These are phyloP conservation scores for Collybia mongolica DNA, from an alignment of 768 basidiomycete genomes.

Conservation along the genomic window DNA sequence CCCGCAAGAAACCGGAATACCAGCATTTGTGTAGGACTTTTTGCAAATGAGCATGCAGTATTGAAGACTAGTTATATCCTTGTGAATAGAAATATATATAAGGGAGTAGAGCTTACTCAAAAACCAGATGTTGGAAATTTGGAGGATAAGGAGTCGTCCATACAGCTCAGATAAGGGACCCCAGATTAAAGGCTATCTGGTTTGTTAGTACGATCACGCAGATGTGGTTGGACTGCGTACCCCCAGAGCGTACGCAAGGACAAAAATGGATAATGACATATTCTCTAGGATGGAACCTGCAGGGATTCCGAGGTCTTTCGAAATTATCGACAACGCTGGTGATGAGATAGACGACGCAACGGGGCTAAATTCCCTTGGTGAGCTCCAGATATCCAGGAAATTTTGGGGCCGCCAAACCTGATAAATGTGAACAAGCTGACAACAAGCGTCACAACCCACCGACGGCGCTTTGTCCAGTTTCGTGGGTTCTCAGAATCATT, in stretches of 20 bases:
- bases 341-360: slow-evolving; percentile 32
- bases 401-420: slow-evolving; percentile 17
- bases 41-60: slow-evolving; percentile 48
- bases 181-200: slow-evolving; percentile 31
- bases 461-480: slow-evolving; percentile 44
- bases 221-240: slow-evolving; percentile 14
- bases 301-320: slow-evolving; percentile 21
- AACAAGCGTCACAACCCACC: slow-evolving; percentile 49
- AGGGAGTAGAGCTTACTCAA: slow-evolving; percentile 36
- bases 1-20: slow-evolving; percentile 64
- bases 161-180: slow-evolving; percentile 38
- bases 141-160: slow-evolving; percentile 47
- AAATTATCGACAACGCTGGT: slow-evolving; percentile 25
- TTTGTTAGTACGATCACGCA: background rate
- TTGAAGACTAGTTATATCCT: slow-evolving; percentile 39
- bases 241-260: slow-evolving; percentile 37
- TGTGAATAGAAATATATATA: background rate
- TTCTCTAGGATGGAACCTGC: slow-evolving; percentile 32
- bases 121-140: slow-evolving; percentile 57
- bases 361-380: slow-evolving; percentile 15
- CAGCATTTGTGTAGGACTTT: slow-evolving; percentile 49
- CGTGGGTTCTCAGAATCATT: slow-evolving; percentile 26
- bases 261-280: slow-evolving; percentile 42
- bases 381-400: background rate
- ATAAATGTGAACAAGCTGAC: slow-evolving; percentile 58